Base-by-base conservation (phyloP, 441 rosid species). In the Pelargonium cotyledonis region DNA sequence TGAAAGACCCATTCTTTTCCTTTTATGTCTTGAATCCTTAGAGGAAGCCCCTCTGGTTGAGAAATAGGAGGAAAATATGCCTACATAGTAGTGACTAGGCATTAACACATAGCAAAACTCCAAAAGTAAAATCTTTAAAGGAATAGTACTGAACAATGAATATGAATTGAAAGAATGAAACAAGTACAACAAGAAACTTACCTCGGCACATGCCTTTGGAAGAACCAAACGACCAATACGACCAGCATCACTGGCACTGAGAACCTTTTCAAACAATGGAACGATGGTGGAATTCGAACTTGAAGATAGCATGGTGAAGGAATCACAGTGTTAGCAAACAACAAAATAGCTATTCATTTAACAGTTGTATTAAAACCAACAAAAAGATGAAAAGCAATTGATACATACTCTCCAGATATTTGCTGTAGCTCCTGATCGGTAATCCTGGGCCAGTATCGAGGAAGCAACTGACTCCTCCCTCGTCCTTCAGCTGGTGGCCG, bases 1-100 rank as follows among this genome's bases (percentile, higher is more conserved):
- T 88, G 94, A 73, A 88, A 88, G 70, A 84, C 85, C 94, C 94
- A 88, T 72, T 88, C 94, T 75, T 86, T 86, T 74, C 94, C 94
- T 78, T 85, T 85, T 43, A 85, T 82, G 77, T 88, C 94, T 72
- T 84, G 87, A 80, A 86, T 86, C 77, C 85, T 82, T 64, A 88
- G 73, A 61, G 94, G 91, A 63, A 84, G 89, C 63, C 91, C 94
- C 84, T 88, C 94, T 11, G 91, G 89, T 80, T 85, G 94, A 79
- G 94, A 84, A 63, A 88, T 86, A 9, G 91, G 86, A 1, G 94
- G 94, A 19, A 88, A 88, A 79, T 86, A 88, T 19, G 91, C 94
- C 94, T 88, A 84, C 78, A 72, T 41, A 31, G 46, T 65, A 40
- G 46, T 65, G 6, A 12, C 15, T 51, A 31, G 66, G 65, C 67